Base-by-base conservation (phyloP, 2,329 filamentous ascomycete genomes). In the Aspergillus fumigatus region DNA sequence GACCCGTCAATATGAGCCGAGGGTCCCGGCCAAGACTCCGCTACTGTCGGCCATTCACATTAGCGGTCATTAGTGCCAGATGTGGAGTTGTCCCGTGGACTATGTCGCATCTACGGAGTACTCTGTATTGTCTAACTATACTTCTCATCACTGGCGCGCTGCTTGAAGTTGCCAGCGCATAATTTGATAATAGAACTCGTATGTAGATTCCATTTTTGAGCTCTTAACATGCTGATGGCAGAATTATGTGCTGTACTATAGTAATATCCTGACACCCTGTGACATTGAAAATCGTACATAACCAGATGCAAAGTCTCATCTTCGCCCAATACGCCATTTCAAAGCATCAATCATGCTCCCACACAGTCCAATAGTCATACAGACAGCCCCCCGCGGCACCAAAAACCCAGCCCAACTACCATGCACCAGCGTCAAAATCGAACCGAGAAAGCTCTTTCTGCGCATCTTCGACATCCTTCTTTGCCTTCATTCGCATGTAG, bases 401-500 rank as follows among this genome's bases (percentile, higher is more conserved):
- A 3, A 40, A 40, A 11, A 17, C 29, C 49, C 23, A 21, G 45
- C 38, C 38, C 40, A 48, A 48, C 27, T 62, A 86, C 84, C 84
- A 87, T 27, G 90, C 84, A 55, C 88, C 87, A 67, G 86, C 84
- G 75, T 96, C 92, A 62, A 86, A 84, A 76, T 99, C 94, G 75
- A 99, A 99, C 66, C 94, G 81, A 65, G 84, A 84, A 67, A 99
- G 75, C 74, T 99, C 94, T 77, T 91, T 95, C 56, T 92, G 91
- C 1, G 88, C 88, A 77, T 99, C 94, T 74, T 97, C 93, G 41
- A 97, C 87, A 73, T 99, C 94, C 80, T 99, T 99, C 83, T 97
- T 96, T 32, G 93, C 93, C 82, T 99, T 99, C 94, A 99, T 99
- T 4, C 94, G 87, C 94, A 99, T 99, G 75, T 99, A 99, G 75